Base-by-base conservation (phyloP, 148 eudicot species). In the Spergularia bocconei region DNA sequence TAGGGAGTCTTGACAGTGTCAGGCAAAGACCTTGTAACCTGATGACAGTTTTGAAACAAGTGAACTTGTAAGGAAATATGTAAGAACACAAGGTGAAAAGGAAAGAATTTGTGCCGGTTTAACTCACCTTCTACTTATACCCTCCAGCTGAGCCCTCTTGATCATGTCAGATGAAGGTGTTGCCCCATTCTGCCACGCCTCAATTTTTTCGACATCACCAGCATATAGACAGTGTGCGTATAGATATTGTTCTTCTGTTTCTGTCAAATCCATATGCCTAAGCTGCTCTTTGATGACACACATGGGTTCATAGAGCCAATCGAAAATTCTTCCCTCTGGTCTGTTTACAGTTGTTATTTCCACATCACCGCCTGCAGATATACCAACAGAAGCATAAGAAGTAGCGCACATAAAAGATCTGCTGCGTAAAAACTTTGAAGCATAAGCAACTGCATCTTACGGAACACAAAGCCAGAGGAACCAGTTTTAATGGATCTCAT, bases 1-100 rank as follows among this genome's bases (percentile, higher is more conserved):
- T 79, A 52, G 77, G 81, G 63, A 73, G 44, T 19, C 81, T 70
- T 17, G 77, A 73, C 60, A 79, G 67, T 12, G 62, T 79, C 53
- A 79, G 51, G 78, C 78, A 79, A 51, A 79, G 74, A 1, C 81
- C 81, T 21, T 73, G 81, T 69, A 79, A 68, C 58, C 77, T 79
- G 81, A 33, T 44, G 25, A 72, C 52, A 48, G 36, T 55, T 56
- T 66, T 19, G 25, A 14, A 55, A 38, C 53, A 13, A 39, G 16
- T 13, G 1, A 21, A 59, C 21, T 19, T 39, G 21, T 0, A n/a
- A 14, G 38, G 48, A 44, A 44, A 0, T 44, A 44, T 44, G 48
- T 44, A 44, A 5, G 7, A 9, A 6, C 48, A 44, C 0, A 4
- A 44, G 48, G 48, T 0, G 10, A 9, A 50, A 75, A 10, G 14